Conservation (phyloP, 805 yeast species). For the Barnettozyma populi region DNA sequence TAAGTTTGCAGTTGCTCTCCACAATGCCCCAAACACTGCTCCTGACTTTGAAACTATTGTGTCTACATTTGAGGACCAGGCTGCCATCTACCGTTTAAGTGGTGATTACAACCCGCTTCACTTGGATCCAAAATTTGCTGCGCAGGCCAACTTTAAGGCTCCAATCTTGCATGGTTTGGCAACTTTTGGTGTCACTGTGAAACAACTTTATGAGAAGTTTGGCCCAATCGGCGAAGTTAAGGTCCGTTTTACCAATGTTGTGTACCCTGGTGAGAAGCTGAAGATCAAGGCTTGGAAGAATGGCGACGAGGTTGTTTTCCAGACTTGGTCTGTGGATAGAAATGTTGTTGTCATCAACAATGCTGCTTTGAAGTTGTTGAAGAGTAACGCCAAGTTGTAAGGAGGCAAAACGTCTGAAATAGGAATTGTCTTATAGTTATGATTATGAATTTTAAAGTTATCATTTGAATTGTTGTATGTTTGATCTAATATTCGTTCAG, state of each 20-base stretch:
- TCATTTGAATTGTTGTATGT: background rate
- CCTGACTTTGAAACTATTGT: conserved; percentile 65
- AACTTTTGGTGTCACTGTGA: conserved; percentile 76
- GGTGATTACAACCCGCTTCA: conserved; percentile 96
- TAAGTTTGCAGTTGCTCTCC: conserved; percentile 56
- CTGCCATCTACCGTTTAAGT: conserved; percentile 83
- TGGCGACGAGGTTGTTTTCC: conserved; percentile 62
- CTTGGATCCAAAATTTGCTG: conserved; percentile 87
- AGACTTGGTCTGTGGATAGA: conserved; percentile 76
- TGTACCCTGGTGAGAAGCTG: conserved; percentile 91
- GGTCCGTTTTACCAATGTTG: conserved; percentile 85
- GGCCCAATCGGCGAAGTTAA: conserved; percentile 83
- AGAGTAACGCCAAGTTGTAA: conserved; percentile 28
- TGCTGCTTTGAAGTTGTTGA: conserved; percentile 69
- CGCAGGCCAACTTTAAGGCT: conserved; percentile 73
- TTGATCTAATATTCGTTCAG: too few relatives aligned
- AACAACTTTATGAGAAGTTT: conserved; percentile 68
- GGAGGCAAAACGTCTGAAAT: background rate
- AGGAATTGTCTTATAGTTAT: background rate
- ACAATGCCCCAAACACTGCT: conserved; percentile 52
- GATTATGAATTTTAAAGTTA: background rate
- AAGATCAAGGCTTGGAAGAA: conserved; percentile 80
- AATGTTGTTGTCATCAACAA: conserved; percentile 72
- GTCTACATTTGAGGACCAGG: conserved; percentile 64
- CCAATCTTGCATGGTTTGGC: conserved; percentile 95